Conservation (phyloP, 306 rosid genomes). For the Astragalus membranaceus region DNA sequence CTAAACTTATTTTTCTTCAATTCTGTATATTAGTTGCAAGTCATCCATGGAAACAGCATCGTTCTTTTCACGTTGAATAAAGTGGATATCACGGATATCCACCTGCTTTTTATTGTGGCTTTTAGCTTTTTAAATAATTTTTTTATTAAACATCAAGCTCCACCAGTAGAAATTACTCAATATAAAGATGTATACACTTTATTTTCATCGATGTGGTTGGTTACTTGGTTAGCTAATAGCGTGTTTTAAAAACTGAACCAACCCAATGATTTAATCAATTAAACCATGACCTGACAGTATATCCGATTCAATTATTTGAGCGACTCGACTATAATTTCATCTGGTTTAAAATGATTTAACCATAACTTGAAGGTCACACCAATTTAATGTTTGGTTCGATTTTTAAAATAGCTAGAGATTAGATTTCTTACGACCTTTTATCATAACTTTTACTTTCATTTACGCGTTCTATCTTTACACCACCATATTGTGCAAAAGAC, state of each 20-base stretch:
- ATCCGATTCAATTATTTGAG: too few relatives aligned
- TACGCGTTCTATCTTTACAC: constrained; percentile 20
- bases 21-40: background rate
- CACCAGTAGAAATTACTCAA: background rate
- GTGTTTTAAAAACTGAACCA: too few relatives aligned
- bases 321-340: too few relatives aligned
- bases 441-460: constrained; percentile 7
- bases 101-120: constrained; percentile 5
- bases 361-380: too few relatives aligned
- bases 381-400: too few relatives aligned
- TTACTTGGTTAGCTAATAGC: too few relatives aligned
- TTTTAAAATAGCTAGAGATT: background rate
- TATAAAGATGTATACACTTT: background rate
- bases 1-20: background rate
- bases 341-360: too few relatives aligned
- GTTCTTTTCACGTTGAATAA: constrained; percentile 7
- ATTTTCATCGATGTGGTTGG: constrained; percentile 1
- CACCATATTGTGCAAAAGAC: constrained; percentile 9
- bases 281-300: too few relatives aligned
- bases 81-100: constrained; percentile 21
- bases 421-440: constrained; percentile 2
- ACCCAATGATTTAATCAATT: too few relatives aligned
- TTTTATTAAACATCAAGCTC: background rate
- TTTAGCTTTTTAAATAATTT: background rate
- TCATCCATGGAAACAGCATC: constrained; percentile 4